Evolutionary conservation across 306 rosid species (phyloP), one percentile per base, ranked within the genome.

Genomic region (Prosopis cineraria): DNA sequence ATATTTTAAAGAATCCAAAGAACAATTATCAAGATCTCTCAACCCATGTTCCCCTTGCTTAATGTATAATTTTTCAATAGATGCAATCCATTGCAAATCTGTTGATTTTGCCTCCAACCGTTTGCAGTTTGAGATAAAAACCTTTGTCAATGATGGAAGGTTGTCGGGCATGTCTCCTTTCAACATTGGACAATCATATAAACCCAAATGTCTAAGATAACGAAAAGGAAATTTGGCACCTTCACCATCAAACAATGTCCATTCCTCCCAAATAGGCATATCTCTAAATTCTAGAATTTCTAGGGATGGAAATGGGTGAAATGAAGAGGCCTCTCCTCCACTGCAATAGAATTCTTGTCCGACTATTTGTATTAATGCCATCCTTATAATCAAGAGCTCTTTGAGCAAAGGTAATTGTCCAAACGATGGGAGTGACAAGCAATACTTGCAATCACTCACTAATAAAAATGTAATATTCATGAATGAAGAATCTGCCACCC

Each of bases 401-500:
- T 68, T 68, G 12, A 74, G 68, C 29, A 44, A 11, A 33, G 72
- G 75, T 69, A 78, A 29, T 68, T 69, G 34, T 1, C 81, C 81
- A n/a, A 56, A 31, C 14, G 70, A 70, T 41, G 81, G 81, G n/a
- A n/a, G n/a, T n/a, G n/a, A n/a, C n/a, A n/a, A n/a, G 63, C 75
- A 68, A 55, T 77, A 31, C 31, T 43, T 19, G 10, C 76, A 78
- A 53, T 43, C 29, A 43, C 76, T 78, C 16, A 78, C 69, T 3
- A 19, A 7, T 24, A 69, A 14, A 9, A 16, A 56, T 4, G 13
- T 68, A 53, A 69, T 78, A 25, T 69, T 20, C 17, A n/a, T 19
- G 27, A 40, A 68, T 12, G 76, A 78, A 13, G 60, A 78, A 56
- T 69, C 3, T 10, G 70, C 75, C 24, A 56, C 59, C 76, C 76